A percentile compares a stretch with the other conserved stretches of the same genome.
phyloP scores from a whole-genome alignment of 495 filamentous ascomycete genomes.

The Tuber microsphaerosporum region DNA sequence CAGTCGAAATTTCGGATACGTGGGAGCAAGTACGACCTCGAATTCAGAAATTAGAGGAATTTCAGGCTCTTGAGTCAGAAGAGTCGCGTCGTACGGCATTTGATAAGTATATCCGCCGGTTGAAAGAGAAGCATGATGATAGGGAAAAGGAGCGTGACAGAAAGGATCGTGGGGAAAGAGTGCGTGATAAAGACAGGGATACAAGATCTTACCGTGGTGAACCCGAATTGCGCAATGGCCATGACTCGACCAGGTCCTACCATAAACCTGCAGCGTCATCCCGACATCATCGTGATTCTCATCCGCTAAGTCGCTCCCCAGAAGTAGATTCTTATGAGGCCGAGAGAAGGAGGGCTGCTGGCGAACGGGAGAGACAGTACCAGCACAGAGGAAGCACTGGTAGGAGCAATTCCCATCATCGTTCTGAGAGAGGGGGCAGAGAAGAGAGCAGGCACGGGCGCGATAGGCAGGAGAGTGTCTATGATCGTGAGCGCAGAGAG shows the following conservation, averaged over 20 bases:
- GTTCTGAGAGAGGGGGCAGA: constrained; percentile 47
- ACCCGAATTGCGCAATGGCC: constrained; percentile 43
- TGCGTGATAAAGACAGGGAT: constrained; percentile 55
- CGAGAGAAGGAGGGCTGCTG: constrained; percentile 42
- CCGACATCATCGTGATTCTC: constrained; percentile 42
- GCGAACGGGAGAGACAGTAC: constrained; percentile 44
- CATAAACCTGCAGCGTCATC: constrained; percentile 35
- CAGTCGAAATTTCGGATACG: constrained; percentile 64
- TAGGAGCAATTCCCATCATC: constrained; percentile 38
- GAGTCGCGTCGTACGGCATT: constrained; percentile 76
- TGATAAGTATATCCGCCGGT: constrained; percentile 82
- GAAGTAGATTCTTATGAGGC: constrained; percentile 45
- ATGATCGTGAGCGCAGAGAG: constrained; percentile 66
- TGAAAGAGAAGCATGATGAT: constrained; percentile 87
- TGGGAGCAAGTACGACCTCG: constrained; percentile 78
- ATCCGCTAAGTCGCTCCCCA: constrained; percentile 47
- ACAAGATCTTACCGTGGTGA: constrained; percentile 58
- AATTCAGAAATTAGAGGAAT: constrained; percentile 75
- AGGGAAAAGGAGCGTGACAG: constrained; percentile 64
- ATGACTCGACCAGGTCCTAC: constrained; percentile 36
- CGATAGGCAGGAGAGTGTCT: constrained; percentile 48
- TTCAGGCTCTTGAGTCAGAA: constrained; percentile 69
- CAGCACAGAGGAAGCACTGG: constrained; percentile 39
- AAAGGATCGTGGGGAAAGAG: constrained; percentile 54
- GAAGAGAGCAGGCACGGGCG: constrained; percentile 49